These are phyloP conservation scores for Taphrina pruni DNA, from an alignment of 1,139 yeast genomes.

Conservation along the genomic window DNA sequence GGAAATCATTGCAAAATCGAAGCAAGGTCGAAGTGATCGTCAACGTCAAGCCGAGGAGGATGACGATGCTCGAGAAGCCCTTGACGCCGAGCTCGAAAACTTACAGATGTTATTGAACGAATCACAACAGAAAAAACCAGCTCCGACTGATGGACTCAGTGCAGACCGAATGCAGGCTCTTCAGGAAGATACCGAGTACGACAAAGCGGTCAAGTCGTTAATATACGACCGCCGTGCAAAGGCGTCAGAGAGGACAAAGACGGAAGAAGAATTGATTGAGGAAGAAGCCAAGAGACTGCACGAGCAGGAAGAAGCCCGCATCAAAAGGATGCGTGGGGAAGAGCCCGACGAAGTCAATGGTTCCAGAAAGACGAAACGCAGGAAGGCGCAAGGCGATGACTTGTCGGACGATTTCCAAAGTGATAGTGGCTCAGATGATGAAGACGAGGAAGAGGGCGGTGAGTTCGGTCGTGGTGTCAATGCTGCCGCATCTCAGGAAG, in stretches of 20 bases:
- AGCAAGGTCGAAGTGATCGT: conserved; percentile 84
- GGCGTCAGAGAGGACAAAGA: conserved; percentile 95
- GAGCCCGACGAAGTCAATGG: conserved; percentile 72
- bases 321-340: conserved; percentile 84
- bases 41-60: conserved; percentile 76
- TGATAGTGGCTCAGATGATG: conserved; percentile 42
- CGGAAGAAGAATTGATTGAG: conserved; percentile 77
- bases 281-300: conserved; percentile 69
- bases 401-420: conserved; percentile 55
- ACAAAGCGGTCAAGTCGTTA: conserved; percentile 75
- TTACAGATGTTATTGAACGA: conserved; percentile 52
- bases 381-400: conserved; percentile 48
- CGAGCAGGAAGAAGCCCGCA: conserved; percentile 75
- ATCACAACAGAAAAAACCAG: conserved; percentile 42
- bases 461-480: conserved; percentile 38
- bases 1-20: conserved; percentile 93
- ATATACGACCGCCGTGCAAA: conserved; percentile 85
- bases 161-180: conserved; percentile 34
- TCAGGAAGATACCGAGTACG: conserved; percentile 67
- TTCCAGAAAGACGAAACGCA: conserved; percentile 31
- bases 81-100: conserved; percentile 78
- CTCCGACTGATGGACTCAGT: conserved; percentile 50
- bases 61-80: conserved; percentile 70
- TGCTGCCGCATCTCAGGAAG: conserved; percentile 31
- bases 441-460: conserved; percentile 39